Base-by-base conservation (phyloP, 345 rosid genomes). In the Euphorbia tirucalli region DNA sequence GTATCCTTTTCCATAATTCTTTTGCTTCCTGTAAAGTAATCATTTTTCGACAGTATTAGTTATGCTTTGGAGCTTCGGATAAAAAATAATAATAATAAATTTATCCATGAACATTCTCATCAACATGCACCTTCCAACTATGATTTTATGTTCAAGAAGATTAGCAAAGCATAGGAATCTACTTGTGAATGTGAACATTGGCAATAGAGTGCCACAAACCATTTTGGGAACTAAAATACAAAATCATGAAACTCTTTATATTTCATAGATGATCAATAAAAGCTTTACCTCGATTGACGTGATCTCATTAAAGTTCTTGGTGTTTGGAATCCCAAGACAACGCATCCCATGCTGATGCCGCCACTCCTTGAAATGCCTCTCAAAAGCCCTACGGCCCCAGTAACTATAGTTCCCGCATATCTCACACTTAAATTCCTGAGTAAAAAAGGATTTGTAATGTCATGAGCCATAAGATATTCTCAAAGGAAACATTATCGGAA, bases 281-380 rank as follows among this genome's bases (percentile, higher is more conserved):
- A 54, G 49, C 4, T 10, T 22, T 74, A 92, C 99, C 89, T 84
- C 86, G 54, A 96, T 96, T 0, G 96, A 89, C 22, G 98, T 96
- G 80, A 96, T 89, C 81, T 96, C 98, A 14, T 96, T 96, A 72
- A 96, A 96, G 84, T 96, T 96, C 83, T 96, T 96, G 39, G 99
- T 96, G 85, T 96, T 96, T 48, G 99, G 99, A 70, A 96, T 96
- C 72, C 97, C 98, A 64, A 93, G 85, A 78, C 98, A 96, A 37
- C 97, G 98, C 99, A 96, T 96, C 59, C 99, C 99, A 76, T 96
- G 99, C 73, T 96, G 99, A 85, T 96, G 99, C 21, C 94, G 87
- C 90, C 88, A 87, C 82, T 96, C 99, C 88, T 96, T 93, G 78
- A 96, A 96, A 81, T 96, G 98, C 72, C 97, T 82, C 89, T 96